A percentile compares a stretch with the other conserved stretches of the same genome.
Conservation (phyloP, 2,329 filamentous ascomycete species). For the Phaeomoniella chlamydospora region DNA sequence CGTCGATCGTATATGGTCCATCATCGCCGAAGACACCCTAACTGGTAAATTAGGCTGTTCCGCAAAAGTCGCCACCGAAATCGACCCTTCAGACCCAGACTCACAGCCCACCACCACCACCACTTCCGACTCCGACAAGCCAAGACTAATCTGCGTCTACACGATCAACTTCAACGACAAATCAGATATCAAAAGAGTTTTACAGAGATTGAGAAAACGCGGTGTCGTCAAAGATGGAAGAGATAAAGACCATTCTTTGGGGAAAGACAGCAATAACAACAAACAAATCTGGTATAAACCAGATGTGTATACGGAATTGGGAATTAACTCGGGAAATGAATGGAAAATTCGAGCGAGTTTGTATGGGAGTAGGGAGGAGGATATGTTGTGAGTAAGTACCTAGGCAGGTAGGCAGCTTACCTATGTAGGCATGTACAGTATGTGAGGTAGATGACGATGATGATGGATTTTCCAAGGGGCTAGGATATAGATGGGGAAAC, state of each 20-base stretch:
- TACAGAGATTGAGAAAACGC: conserved; percentile 46
- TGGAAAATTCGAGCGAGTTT: conserved; percentile 45
- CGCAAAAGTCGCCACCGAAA: conserved; percentile 56
- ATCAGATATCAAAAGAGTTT: conserved; percentile 53
- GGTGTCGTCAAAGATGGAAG: conserved; percentile 35
- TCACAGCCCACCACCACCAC: too few relatives aligned
- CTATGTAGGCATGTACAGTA: too few relatives aligned
- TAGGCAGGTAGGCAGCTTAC: too few relatives aligned
- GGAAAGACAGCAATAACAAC: conserved; percentile 13
- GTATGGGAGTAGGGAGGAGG: conserved; percentile 26
- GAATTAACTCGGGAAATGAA: conserved; percentile 44
- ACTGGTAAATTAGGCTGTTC: conserved; percentile 55
- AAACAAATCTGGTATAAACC: conserved; percentile 62
- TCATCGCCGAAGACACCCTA: conserved; percentile 51
- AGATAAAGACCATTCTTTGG: conserved; percentile 20
- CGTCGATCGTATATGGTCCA: conserved; percentile 50
- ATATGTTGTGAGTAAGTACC: conserved; percentile 12
- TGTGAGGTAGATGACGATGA: neutral
- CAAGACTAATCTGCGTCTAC: conserved; percentile 60
- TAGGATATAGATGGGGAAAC: too few relatives aligned
- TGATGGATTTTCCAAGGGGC: too few relatives aligned
- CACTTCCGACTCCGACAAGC: neutral
- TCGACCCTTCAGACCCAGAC: neutral
- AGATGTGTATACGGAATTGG: conserved; percentile 55
- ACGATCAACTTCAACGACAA: conserved; percentile 59